Conservation (phyloP, 2,329 filamentous ascomycete species). For the Colletotrichum plurivorum region DNA sequence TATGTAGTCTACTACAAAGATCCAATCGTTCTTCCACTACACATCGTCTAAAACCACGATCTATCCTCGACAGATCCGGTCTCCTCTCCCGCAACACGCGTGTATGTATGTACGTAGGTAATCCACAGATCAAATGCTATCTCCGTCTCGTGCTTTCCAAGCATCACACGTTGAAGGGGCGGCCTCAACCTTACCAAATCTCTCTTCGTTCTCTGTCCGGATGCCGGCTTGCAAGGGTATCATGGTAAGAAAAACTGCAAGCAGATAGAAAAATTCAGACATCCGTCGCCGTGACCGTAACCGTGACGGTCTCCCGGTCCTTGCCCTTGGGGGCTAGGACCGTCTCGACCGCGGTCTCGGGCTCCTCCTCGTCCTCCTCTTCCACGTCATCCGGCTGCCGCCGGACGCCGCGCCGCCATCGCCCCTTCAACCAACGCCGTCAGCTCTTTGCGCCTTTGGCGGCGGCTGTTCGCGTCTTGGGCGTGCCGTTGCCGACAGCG, state of each 20-base stretch:
- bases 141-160: slow-evolving; percentile 25
- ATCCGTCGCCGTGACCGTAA: slow-evolving; percentile 35
- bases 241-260: slow-evolving; percentile 35
- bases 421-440: slow-evolving; percentile 44
- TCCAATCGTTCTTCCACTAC: slow-evolving; percentile 15
- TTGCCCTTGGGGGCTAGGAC: slow-evolving; percentile 12
- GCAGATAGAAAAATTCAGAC: slow-evolving; percentile 9
- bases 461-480: slow-evolving; percentile 28
- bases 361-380: slow-evolving; percentile 18
- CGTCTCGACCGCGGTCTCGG: slow-evolving; percentile 26
- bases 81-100: neutral
- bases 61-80: slow-evolving; percentile 1
- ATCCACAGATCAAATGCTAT: neutral
- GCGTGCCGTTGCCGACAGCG: slow-evolving; percentile 3
- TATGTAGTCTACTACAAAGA: neutral
- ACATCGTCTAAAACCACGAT: slow-evolving; percentile 6
- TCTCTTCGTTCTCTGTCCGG: neutral
- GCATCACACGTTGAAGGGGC: slow-evolving; percentile 42
- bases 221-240: slow-evolving; percentile 36
- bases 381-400: slow-evolving; percentile 12
- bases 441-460: slow-evolving; percentile 34
- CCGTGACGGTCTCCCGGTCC: slow-evolving; percentile 31
- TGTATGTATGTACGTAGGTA: neutral
- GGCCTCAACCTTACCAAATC: slow-evolving; percentile 1
- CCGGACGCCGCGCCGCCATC: slow-evolving; percentile 36